Evolutionary conservation across 2,329 filamentous ascomycete genomes (phyloP).

Genomic region (Sporothrix brunneoviolacea): DNA sequence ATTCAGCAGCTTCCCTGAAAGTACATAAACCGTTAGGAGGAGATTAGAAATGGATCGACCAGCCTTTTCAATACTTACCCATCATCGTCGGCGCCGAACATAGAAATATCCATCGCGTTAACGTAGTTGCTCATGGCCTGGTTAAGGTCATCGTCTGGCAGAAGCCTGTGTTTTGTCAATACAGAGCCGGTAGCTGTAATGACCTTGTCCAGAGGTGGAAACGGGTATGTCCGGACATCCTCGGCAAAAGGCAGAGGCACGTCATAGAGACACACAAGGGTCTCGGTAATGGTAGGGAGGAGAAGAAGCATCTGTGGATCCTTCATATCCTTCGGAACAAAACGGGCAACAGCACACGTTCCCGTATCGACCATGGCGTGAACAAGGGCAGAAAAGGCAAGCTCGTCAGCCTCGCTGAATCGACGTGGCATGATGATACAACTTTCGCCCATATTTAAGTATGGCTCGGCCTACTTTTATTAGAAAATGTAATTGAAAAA

Average conservation of each 20-base stretch:
- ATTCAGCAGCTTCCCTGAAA: conserved; percentile 50
- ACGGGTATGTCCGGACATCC: conserved; percentile 83
- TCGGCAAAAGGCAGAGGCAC: conserved; percentile 88
- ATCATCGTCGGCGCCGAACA: conserved; percentile 64
- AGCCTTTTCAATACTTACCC: conserved; percentile 49
- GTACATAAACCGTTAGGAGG: conserved; percentile 3
- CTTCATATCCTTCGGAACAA: conserved; percentile 78
- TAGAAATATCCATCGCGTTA: conserved; percentile 82
- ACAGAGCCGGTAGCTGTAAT: conserved; percentile 78
- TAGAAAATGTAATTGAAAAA: background rate
- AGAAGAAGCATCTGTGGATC: conserved; percentile 72
- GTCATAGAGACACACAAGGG: conserved; percentile 82
- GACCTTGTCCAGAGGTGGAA: conserved; percentile 82
- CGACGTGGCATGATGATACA: conserved; percentile 72
- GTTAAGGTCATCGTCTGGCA: conserved; percentile 68
- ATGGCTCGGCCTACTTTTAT: conserved; percentile 62
- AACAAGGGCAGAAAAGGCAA: conserved; percentile 84
- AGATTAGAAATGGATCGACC: background rate
- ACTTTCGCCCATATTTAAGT: conserved; percentile 75
- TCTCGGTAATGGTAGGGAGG: conserved; percentile 69
- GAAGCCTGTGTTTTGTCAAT: conserved; percentile 72
- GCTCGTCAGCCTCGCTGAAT: conserved; percentile 70
- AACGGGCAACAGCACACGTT: conserved; percentile 76
- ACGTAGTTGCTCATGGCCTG: conserved; percentile 87
- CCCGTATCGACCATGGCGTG: conserved; percentile 81